Evolutionary conservation across 2,329 filamentous ascomycete genomes (phyloP).

Genomic region (Xylariaceae sp.): DNA sequence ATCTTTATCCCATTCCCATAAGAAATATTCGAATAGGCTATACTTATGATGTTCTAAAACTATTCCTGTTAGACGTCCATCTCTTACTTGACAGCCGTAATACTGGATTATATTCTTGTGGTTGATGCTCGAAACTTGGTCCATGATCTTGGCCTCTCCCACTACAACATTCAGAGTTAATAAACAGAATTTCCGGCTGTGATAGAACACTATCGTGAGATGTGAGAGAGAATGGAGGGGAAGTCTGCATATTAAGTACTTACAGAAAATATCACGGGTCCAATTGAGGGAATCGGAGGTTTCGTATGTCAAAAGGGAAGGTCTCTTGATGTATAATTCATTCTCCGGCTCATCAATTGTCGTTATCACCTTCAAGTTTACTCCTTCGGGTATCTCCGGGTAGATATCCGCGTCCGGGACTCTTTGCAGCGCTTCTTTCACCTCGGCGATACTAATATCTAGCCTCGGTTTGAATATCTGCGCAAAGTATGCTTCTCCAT

Average conservation of each 20-base stretch:
- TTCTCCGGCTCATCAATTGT: conserved; percentile 9
- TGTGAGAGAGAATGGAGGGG: no score
- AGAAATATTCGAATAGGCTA: conserved; percentile 23
- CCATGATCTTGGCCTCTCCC: conserved; percentile 27
- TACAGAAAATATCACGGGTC: conserved; percentile 26
- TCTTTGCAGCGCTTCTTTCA: conserved; percentile 23
- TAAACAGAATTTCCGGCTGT: no score
- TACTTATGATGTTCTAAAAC: conserved; percentile 23
- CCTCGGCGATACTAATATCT: conserved; percentile 24
- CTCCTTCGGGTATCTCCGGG: conserved; percentile 27
- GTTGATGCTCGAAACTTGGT: conserved; percentile 22
- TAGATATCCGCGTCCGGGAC: conserved; percentile 30
- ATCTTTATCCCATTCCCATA: conserved; percentile 24
- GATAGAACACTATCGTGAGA: no score
- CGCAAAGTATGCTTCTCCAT: conserved; percentile 27
- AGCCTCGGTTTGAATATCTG: conserved; percentile 25
- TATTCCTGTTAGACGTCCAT: conserved; percentile 23
- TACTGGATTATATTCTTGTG: conserved; percentile 30
- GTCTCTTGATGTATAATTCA: conserved; percentile 28
- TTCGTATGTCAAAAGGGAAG: conserved; percentile 26
- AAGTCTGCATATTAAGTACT: no score
- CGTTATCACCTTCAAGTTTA: conserved; percentile 13
- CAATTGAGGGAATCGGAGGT: conserved; percentile 7
- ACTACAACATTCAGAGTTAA: conserved; percentile 23
- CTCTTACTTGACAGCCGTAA: conserved; percentile 24